These are phyloP conservation scores for Hypoxylon sp. DNA, from an alignment of 2,329 filamentous ascomycete genomes.

Conservation along the genomic window DNA sequence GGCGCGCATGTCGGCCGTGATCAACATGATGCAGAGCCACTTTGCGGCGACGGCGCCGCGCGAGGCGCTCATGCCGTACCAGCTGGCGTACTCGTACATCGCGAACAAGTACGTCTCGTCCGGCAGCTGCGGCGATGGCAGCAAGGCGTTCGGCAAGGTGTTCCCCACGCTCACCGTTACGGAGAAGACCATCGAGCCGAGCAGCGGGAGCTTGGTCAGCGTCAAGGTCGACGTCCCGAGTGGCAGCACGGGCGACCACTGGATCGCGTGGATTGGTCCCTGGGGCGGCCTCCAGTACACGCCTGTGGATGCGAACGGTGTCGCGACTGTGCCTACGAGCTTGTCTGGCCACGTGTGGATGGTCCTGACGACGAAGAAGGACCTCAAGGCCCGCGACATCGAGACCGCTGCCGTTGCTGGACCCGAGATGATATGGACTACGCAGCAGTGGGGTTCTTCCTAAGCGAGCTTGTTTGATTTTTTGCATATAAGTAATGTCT, in stretches of 20 bases:
- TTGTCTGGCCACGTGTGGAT: conserved; percentile 57
- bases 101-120: conserved; percentile 50
- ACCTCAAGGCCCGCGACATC: conserved; percentile 39
- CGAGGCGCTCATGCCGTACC: conserved; percentile 54
- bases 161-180: conserved; percentile 49
- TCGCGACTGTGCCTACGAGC: conserved; percentile 51
- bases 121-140: conserved; percentile 47
- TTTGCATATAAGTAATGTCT: conserved; percentile 1
- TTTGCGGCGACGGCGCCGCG: conserved; percentile 53
- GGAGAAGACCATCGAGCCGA: conserved; percentile 29
- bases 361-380: conserved; percentile 52
- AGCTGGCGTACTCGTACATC: conserved; percentile 55
- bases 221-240: conserved; percentile 48
- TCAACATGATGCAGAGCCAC: conserved; percentile 59
- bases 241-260: conserved; percentile 45
- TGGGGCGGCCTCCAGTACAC: conserved; percentile 56
- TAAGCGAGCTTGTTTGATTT: background rate
- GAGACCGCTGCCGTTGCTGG: conserved; percentile 53
- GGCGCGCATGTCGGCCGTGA: conserved; percentile 54
- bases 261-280: conserved; percentile 57
- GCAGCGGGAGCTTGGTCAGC: conserved; percentile 39
- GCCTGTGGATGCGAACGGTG: conserved; percentile 45
- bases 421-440: conserved; percentile 56
- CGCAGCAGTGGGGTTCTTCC: conserved; percentile 45
- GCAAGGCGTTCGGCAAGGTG: conserved; percentile 32